A percentile compares a stretch with the other conserved stretches of the same genome.
Evolutionary conservation across 1,139 yeast genomes (phyloP).

Genomic region (Suhomyces maxii): DNA sequence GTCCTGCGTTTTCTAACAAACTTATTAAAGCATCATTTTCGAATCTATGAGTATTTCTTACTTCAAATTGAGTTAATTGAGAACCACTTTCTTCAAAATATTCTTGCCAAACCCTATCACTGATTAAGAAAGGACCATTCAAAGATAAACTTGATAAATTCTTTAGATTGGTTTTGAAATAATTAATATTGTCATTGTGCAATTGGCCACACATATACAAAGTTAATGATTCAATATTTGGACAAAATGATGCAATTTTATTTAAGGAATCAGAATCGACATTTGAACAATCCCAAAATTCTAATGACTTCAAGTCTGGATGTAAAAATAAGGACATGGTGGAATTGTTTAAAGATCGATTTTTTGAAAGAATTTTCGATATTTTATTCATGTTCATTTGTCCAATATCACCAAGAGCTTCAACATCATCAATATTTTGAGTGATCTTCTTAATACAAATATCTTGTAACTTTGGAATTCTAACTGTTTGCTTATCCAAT

Average conservation of each 20-base stretch:
- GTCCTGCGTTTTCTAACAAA: constrained; percentile 64
- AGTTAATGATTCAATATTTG: constrained; percentile 63
- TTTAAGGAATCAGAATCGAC: constrained; percentile 65
- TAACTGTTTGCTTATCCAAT: constrained; percentile 64
- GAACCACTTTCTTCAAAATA: constrained; percentile 54
- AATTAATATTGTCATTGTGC: constrained; percentile 70
- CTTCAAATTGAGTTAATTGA: constrained; percentile 46
- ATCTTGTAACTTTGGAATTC: constrained; percentile 75
- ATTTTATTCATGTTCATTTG: constrained; percentile 59
- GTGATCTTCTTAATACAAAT: constrained; percentile 73
- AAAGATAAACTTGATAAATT: constrained; percentile 54
- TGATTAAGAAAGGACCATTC: constrained; percentile 87
- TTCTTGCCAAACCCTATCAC: constrained; percentile 71
- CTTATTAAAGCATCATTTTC: constrained; percentile 63
- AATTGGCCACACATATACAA: constrained; percentile 92
- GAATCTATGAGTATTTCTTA: constrained; percentile 83
- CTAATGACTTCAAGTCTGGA: constrained; percentile 54
- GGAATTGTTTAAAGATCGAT: constrained; percentile 69
- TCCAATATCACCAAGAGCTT: constrained; percentile 79
- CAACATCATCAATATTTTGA: constrained; percentile 71
- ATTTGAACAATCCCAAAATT: constrained; percentile 92
- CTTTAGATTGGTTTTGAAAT: constrained; percentile 59
- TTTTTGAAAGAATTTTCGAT: constrained; percentile 73
- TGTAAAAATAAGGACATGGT: constrained; percentile 75
- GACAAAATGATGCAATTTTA: constrained; percentile 77